Percentiles rank a stretch among this genome's conserved stretches.
These are phyloP conservation scores for Stachybotrys chartarum DNA, from an alignment of 2,329 filamentous ascomycete species.

Conservation along the genomic window DNA sequence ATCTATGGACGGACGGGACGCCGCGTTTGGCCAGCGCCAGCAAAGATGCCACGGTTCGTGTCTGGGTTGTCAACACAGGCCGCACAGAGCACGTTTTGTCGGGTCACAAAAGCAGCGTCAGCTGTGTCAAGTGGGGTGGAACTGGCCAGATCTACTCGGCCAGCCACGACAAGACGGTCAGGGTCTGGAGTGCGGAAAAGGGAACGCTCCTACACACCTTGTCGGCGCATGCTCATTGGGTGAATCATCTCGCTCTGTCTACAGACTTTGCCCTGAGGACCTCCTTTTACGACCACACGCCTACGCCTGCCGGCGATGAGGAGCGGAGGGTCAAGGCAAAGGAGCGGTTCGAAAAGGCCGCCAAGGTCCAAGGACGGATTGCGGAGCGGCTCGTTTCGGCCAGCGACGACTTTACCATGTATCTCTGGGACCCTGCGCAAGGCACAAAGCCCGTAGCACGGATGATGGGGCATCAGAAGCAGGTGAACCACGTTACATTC, in stretches of 20 bases:
- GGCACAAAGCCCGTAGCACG: constrained; percentile 81
- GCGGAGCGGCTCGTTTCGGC: constrained; percentile 84
- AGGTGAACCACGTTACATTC: constrained; percentile 92
- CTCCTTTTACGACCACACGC: constrained; percentile 76
- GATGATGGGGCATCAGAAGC: constrained; percentile 90
- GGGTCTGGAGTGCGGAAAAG: constrained; percentile 77
- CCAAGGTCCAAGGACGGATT: constrained; percentile 46
- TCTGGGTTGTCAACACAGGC: constrained; percentile 78
- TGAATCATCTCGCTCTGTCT: constrained; percentile 90
- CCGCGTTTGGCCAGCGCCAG: constrained; percentile 79
- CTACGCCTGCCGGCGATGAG: constrained; percentile 57
- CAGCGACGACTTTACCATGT: constrained; percentile 80
- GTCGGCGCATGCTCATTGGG: constrained; percentile 81
- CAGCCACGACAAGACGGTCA: constrained; percentile 87
- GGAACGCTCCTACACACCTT: constrained; percentile 77
- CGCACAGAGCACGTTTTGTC: constrained; percentile 75
- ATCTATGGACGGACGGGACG: constrained; percentile 67
- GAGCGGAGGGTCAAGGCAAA: constrained; percentile 69
- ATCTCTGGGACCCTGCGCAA: constrained; percentile 78
- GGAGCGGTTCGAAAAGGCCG: constrained; percentile 78
- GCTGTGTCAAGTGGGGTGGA: constrained; percentile 93
- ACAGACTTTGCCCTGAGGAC: constrained; percentile 87
- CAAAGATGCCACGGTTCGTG: constrained; percentile 80
- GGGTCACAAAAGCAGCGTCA: constrained; percentile 83
- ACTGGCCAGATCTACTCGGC: constrained; percentile 69